Percentiles rank a stretch among this genome's conserved stretches.
phyloP scores from a whole-genome alignment of 306 rosid species.

The Quercus dentata region DNA sequence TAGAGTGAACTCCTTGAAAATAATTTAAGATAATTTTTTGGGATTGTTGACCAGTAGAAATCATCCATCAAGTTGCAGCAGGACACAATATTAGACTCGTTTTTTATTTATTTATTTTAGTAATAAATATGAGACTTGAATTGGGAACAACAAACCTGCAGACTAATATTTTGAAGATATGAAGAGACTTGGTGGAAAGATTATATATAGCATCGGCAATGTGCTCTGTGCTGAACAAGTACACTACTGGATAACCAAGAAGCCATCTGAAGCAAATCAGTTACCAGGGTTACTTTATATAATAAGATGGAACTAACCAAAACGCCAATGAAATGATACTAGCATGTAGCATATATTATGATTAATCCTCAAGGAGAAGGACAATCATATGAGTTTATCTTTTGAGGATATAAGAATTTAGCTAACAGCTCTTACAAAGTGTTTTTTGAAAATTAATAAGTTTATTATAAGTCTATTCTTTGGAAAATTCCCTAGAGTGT shows the following conservation, averaged over 20 bases:
- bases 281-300: neutral
- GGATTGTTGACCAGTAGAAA: neutral
- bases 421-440: neutral
- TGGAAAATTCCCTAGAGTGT: neutral
- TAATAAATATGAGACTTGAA: neutral
- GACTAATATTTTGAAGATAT: slow-evolving; percentile 57
- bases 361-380: neutral
- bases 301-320: slow-evolving; percentile 1
- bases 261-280: slow-evolving; percentile 73
- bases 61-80: neutral
- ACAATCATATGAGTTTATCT: neutral
- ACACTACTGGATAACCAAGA: slow-evolving; percentile 88
- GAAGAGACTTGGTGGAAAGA: slow-evolving; percentile 79
- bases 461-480: neutral
- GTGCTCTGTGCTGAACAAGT: slow-evolving; percentile 68
- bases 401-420: neutral
- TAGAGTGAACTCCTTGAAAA: neutral
- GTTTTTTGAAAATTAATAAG: neutral
- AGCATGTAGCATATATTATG: neutral
- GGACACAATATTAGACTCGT: neutral
- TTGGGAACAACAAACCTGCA: slow-evolving; percentile 58
- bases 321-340: neutral
- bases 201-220: slow-evolving; percentile 61
- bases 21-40: neutral
- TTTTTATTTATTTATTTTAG: no score